phyloP scores from a whole-genome alignment of 163 green algal species.

The Chlorella variabilis region DNA sequence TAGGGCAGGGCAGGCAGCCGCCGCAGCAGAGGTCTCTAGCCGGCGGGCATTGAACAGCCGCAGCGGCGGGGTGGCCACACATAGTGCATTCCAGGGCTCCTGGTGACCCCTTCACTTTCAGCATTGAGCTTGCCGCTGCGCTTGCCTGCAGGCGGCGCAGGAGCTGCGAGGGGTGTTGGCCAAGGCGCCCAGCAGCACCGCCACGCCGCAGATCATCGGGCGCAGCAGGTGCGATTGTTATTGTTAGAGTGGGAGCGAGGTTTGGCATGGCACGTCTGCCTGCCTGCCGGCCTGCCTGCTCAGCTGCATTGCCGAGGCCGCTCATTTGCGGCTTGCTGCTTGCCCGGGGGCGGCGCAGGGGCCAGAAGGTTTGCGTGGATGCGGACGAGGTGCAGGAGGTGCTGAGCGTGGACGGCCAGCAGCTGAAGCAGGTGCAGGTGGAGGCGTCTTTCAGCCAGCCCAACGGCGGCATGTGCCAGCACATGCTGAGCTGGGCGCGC shows the following conservation, averaged over 20 bases:
- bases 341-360: constrained; percentile 63
- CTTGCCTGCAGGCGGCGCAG: constrained; percentile 64
- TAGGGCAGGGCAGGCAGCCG: not conserved
- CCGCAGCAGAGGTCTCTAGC: too few species aligned
- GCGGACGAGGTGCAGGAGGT: constrained; percentile 72
- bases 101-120: too few species aligned
- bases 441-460: constrained; percentile 93
- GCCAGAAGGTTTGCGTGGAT: constrained; percentile 82
- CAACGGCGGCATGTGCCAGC: constrained; percentile 83
- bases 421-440: constrained; percentile 72
- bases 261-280: too few species aligned
- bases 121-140: too few species aligned
- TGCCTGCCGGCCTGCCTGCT: too few species aligned
- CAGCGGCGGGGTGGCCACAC: too few species aligned
- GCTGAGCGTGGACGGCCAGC: constrained; percentile 47
- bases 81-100: too few species aligned
- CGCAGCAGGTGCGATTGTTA: constrained; percentile 28
- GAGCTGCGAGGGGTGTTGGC: constrained; percentile 52
- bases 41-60: too few species aligned
- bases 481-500: constrained; percentile 91
- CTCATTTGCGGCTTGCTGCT: too few species aligned
- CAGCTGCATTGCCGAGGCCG: too few species aligned
- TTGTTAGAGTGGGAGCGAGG: too few species aligned
- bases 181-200: not conserved
- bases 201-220: constrained; percentile 55